Evolutionary conservation across 345 rosid genomes (phyloP), one percentile per base, ranked within the genome.

Genomic region (Hevea brasiliensis): DNA sequence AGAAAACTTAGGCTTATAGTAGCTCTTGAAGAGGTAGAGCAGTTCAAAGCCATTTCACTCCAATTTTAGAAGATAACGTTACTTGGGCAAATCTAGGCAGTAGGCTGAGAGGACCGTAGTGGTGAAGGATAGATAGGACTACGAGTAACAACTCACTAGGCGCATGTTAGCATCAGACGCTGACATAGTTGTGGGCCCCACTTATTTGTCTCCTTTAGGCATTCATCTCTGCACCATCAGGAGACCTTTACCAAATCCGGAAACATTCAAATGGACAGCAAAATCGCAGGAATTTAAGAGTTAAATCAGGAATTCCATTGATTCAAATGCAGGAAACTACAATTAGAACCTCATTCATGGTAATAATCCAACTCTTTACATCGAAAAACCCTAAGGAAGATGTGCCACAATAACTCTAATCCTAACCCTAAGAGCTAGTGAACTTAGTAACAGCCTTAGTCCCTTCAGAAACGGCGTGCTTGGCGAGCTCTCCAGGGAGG

Each of bases 391-490:
- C 23, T 21, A 24, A 5, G 37, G 3, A 32, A 32, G 37, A 26
- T 8, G 21, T 0, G 0, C 23, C 21, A 56, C 9, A 48, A 21
- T 10, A 45, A 58, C 40, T 56, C 80, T 64, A 66, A 53, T 2
- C 62, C 80, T 64, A 66, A 53, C 3, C 12, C 68, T 72, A 77
- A 24, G 80, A 77, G 51, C 76, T 71, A 13, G 80, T 77, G 32
- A 77, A 77, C 37, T 77, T 77, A 56, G 80, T 77, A n/a, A 77
- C 80, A 17, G 80, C 80, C 64, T 77, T 76, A 9, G 79, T 76
- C 37, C 79, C 79, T 51, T 76, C 79, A 15, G 79, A 76, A 4
- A 76, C 79, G 7, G 80, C 80, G 35, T 77, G 80, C 67, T 77
- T 77, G 1, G 80, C 80, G 8, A 77, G 68, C 37, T 77, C 80